phyloP scores from a whole-genome alignment of 345 rosid genomes.

The Populus euphratica region DNA sequence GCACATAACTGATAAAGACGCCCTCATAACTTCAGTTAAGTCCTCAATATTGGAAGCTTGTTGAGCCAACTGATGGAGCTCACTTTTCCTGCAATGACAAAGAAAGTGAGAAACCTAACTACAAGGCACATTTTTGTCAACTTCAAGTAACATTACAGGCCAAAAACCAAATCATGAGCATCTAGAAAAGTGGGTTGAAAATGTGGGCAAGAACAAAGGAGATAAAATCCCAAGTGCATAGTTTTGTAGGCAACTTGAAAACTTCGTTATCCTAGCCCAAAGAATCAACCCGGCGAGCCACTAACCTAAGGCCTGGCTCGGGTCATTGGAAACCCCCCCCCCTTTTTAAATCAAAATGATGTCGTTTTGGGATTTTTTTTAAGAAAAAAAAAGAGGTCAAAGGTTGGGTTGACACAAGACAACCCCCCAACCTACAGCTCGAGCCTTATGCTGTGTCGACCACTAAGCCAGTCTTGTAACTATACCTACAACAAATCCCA shows the following conservation, averaged over 20 bases:
- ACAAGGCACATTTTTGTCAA: slow-evolving; percentile 1
- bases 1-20: slow-evolving; percentile 70
- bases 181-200: not conserved
- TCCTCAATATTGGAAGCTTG: slow-evolving; percentile 89
- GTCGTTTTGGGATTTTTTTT: too few species aligned
- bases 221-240: not conserved
- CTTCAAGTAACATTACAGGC: not conserved
- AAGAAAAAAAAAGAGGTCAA: too few species aligned
- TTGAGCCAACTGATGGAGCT: slow-evolving; percentile 90
- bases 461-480: too few species aligned
- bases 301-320: too few species aligned
- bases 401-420: too few species aligned
- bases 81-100: slow-evolving; percentile 57
- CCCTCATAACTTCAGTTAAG: slow-evolving; percentile 69
- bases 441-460: too few species aligned
- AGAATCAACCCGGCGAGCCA: too few species aligned
- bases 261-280: too few species aligned
- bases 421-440: too few species aligned
- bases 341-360: too few species aligned
- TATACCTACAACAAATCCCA: not conserved
- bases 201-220: not conserved
- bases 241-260: slow-evolving; percentile 3
- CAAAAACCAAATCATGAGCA: not conserved
- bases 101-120: not conserved
- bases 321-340: too few species aligned